phyloP scores from a whole-genome alignment of 345 rosid species.

The Euphorbia tirucalli region DNA sequence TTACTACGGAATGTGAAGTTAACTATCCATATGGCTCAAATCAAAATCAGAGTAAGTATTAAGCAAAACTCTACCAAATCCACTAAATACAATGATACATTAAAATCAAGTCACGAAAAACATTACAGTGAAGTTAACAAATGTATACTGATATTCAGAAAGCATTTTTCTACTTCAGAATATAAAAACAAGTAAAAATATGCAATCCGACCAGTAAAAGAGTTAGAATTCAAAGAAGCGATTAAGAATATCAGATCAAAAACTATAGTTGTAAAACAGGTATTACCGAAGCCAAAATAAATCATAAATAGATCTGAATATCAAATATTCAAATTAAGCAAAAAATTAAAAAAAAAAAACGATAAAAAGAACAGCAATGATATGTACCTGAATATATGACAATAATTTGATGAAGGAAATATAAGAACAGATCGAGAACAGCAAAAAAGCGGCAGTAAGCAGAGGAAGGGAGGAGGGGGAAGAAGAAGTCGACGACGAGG shows the following conservation, averaged over 20 bases:
- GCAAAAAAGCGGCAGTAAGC: slow-evolving; percentile 26
- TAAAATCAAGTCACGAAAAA: too few relatives aligned
- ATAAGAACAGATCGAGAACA: slow-evolving; percentile 7
- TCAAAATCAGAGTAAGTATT: background rate
- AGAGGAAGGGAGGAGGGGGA: background rate
- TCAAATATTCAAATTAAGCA: background rate
- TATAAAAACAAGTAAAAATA: background rate
- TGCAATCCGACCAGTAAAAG: background rate
- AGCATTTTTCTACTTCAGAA: too few relatives aligned
- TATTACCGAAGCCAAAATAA: background rate
- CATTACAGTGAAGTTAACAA: too few relatives aligned
- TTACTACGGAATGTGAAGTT: too few relatives aligned
- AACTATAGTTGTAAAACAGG: background rate
- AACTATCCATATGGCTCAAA: background rate
- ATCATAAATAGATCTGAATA: background rate
- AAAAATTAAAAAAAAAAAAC: background rate
- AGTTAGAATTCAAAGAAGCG: too few relatives aligned
- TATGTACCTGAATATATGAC: background rate
- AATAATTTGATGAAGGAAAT: background rate
- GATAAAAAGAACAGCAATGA: background rate
- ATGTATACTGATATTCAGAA: too few relatives aligned
- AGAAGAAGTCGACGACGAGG: background rate
- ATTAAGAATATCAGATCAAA: background rate
- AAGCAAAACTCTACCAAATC: background rate
- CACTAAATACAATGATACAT: too few relatives aligned